Base-by-base conservation (phyloP, 306 rosid genomes). In the Malus asiatica region DNA sequence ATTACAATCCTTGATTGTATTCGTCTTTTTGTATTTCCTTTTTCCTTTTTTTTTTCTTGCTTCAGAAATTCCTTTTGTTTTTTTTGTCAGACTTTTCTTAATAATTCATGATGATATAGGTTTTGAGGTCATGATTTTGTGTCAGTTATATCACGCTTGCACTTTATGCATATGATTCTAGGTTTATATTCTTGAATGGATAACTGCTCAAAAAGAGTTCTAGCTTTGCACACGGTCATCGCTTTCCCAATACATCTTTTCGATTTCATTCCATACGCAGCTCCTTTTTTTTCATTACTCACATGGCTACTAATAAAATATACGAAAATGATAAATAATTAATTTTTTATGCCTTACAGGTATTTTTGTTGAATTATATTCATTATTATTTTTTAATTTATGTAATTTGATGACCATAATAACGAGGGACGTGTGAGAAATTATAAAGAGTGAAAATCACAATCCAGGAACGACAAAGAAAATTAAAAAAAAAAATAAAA, bases 161-260 rank as follows among this genome's bases (percentile, higher is more conserved):
- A 25, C 77, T 59, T 60, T 73, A 25, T 42, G 77, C 77, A 58
- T 23, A 73, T 72, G 53, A 53, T 72, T 72, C 55, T 32, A 23
- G 14, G 35, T 38, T 58, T 58, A 72, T 72, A 72, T 58, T 52
- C 46, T 13, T n/a, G 8, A 71, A 32, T 32, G 75, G 13, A 71
- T 12, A 19, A 33, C n/a, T 22, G 65, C 65, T 70, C 5, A 55
- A 72, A 72, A 38, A 10, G 67, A 58, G 38, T 71, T n/a, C 48
- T 13, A 32, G 15, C 52, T 4, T 22, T 11, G 75, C 66, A 55
- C 45, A 23, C 30, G 30, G 20, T 73, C 19, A 25, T 9, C 6
- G 32, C 42, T 73, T 59, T 73, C 42, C 44, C 77, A 59, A 44
- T 14, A 11, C 68, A 16, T 22, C 6, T 38, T 29, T 8, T 15